phyloP scores from a whole-genome alignment of 208 protist species.

The Crithidia bombi region DNA sequence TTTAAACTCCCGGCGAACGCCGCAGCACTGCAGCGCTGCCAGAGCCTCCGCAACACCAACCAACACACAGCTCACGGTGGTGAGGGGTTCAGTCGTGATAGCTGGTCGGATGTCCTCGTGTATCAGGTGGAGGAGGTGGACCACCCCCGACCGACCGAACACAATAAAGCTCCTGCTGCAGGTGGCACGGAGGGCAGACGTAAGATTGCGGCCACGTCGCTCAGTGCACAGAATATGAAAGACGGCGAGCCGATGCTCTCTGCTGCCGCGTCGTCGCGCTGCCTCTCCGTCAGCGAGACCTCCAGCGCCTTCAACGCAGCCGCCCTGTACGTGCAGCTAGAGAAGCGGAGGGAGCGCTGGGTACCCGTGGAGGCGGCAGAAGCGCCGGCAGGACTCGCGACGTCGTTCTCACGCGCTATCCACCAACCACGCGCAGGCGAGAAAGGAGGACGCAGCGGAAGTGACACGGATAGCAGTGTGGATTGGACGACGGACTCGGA shows the following conservation, averaged over 20 bases:
- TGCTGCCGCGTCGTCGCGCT: neutral
- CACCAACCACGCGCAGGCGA: too few species aligned
- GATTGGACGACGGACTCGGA: constrained; percentile 14
- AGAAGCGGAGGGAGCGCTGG: constrained; percentile 25
- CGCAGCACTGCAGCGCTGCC: constrained; percentile 16
- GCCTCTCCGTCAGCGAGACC: neutral
- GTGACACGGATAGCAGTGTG: neutral
- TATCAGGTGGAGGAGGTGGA: constrained; percentile 14
- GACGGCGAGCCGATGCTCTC: neutral
- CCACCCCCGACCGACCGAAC: neutral
- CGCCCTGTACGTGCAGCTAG: constrained; percentile 18
- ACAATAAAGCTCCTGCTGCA: neutral
- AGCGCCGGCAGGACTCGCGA: too few species aligned
- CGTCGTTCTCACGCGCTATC: too few species aligned
- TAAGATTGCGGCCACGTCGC: neutral
- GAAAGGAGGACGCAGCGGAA: too few species aligned
- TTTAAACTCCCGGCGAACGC: constrained; percentile 28
- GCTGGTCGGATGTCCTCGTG: constrained; percentile 43
- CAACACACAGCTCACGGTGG: neutral
- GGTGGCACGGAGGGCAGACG: neutral
- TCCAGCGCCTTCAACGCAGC: constrained; percentile 9
- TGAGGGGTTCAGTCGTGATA: constrained; percentile 26
- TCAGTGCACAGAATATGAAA: neutral
- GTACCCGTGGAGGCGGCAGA: neutral
- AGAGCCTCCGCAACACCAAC: neutral